Percentiles rank a stretch among this genome's conserved stretches.
Conservation (phyloP, 139 green algal genomes). For the Tetradesmus lagerheimii region DNA sequence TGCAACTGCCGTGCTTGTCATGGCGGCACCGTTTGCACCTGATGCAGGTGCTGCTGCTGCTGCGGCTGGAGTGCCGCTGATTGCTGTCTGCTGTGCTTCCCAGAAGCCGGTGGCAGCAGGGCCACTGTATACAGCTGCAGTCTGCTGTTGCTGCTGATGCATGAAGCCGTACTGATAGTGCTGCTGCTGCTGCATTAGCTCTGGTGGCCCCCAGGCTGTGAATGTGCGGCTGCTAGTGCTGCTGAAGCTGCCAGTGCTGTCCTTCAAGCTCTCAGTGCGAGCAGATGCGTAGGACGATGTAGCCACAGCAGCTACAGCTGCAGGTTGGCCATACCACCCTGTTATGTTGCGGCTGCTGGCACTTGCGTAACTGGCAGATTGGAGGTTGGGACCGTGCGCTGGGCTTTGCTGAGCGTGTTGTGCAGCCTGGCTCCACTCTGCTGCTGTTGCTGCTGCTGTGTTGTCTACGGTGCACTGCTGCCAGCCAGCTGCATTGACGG, state of each 20-base stretch:
- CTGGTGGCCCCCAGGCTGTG: neutral
- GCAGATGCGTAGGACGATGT: too few species aligned
- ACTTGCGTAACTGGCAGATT: too few species aligned
- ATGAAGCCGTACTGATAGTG: neutral
- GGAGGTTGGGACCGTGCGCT: too few species aligned
- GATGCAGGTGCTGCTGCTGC: neutral
- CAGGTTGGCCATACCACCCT: too few species aligned
- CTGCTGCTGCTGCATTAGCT: conserved; percentile 10
- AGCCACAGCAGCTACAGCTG: too few species aligned
- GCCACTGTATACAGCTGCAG: too few species aligned
- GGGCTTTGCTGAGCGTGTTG: too few species aligned
- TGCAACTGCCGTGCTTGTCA: neutral
- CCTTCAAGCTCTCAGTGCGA: too few species aligned
- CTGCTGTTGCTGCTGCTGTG: neutral
- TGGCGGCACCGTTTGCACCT: neutral
- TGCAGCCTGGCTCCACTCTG: neutral
- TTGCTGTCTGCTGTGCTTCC: neutral
- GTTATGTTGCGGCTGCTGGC: too few species aligned
- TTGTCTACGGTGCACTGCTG: neutral
- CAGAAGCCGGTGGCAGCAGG: too few species aligned
- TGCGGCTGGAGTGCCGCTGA: neutral
- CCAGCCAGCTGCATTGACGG: neutral
- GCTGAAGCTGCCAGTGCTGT: neutral
- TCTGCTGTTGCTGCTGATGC: neutral
- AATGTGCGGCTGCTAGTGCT: neutral